A percentile compares a stretch with the other conserved stretches of the same genome.
phyloP scores from a whole-genome alignment of 306 rosid genomes.

The Pterocarpus santalinus region DNA sequence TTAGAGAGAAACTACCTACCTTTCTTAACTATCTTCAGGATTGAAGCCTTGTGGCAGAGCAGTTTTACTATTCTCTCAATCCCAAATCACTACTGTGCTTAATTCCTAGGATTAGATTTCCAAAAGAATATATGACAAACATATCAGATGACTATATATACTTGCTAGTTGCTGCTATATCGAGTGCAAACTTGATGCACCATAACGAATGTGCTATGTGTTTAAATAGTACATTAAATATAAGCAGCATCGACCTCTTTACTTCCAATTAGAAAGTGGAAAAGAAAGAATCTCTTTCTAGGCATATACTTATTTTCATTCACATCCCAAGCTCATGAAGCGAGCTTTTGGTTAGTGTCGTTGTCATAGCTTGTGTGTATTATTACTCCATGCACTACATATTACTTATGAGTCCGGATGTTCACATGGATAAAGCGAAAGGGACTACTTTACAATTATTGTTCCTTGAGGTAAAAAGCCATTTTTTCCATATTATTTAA shows the following conservation, averaged over 20 bases:
- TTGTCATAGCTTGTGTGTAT: neutral
- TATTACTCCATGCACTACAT: neutral
- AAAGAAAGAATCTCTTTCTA: neutral
- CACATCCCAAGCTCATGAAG: slow-evolving; percentile 2
- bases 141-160: no score
- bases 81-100: neutral
- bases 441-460: neutral
- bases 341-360: neutral
- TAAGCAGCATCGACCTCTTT: neutral
- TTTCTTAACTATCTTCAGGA: neutral
- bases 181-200: neutral
- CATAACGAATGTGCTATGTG: neutral
- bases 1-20: no score
- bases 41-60: neutral
- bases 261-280: slow-evolving; percentile 5
- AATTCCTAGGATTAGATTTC: no score
- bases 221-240: neutral
- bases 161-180: neutral
- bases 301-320: neutral
- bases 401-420: neutral
- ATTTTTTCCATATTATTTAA: neutral
- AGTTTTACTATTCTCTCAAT: neutral
- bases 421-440: neutral
- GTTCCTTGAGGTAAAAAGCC: neutral
- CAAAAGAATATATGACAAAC: no score